Conservation (phyloP, 257 asterid genomes). For the Capsicum rhomboideum region DNA sequence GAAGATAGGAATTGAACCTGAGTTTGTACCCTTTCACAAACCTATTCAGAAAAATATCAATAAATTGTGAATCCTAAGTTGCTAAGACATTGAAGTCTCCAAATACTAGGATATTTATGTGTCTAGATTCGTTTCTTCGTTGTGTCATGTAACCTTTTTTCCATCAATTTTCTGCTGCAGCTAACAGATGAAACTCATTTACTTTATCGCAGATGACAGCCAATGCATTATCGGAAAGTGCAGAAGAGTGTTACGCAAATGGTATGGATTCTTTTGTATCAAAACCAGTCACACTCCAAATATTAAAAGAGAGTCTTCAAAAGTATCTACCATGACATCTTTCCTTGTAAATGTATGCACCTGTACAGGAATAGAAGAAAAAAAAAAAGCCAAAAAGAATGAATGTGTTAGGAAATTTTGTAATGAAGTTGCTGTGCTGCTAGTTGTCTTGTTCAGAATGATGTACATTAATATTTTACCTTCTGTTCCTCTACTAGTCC, state of each 20-base stretch:
- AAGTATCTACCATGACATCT: constrained; percentile 30
- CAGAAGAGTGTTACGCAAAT: constrained; percentile 77
- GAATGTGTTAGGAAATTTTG: constrained; percentile 66
- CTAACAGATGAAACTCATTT: not conserved
- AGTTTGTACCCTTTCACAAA: not conserved
- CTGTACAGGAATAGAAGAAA: constrained; percentile 35
- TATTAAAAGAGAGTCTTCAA: constrained; percentile 61
- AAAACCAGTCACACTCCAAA: constrained; percentile 71
- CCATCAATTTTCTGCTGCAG: not conserved
- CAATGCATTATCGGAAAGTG: constrained; percentile 75
- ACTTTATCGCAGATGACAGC: constrained; percentile 77
- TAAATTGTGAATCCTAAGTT: not conserved
- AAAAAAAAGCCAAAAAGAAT: not conserved
- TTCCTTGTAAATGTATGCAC: constrained; percentile 32
- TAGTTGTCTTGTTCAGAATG: constrained; percentile 1
- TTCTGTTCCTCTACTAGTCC: constrained; percentile 4
- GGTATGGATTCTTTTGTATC: constrained; percentile 96
- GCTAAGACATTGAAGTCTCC: not conserved
- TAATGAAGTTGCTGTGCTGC: constrained; percentile 7
- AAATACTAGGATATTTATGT: not conserved
- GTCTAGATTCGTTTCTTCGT: not conserved
- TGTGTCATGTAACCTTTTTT: not conserved
- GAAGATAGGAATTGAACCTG: not conserved
- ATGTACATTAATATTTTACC: not conserved
- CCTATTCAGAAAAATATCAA: not conserved